Evolutionary conservation across 2,329 filamentous ascomycete genomes (phyloP).

Genomic region (Pseudogymnoascus pannorum): DNA sequence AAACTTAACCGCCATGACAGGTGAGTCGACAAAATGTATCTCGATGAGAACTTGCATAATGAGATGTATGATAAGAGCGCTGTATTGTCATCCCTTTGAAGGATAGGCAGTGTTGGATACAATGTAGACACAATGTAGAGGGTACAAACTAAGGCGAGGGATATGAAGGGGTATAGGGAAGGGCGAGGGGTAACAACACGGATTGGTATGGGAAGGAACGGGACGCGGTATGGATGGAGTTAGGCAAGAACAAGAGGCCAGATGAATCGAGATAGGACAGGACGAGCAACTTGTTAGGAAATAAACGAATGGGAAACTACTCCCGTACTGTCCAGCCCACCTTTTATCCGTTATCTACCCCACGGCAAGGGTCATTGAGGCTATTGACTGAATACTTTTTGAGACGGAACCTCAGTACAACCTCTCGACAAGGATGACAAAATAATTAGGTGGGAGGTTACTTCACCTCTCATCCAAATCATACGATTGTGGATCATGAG

Average conservation of each 20-base stretch:
- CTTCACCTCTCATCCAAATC: neutral
- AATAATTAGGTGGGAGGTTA: neutral
- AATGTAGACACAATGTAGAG: neutral
- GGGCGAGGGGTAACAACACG: neutral
- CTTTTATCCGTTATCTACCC: too few species aligned
- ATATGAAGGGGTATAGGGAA: neutral
- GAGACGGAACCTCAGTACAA: neutral
- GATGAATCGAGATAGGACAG: neutral
- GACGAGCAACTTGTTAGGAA: neutral
- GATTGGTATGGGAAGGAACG: neutral
- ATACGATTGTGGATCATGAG: neutral
- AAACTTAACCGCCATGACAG: neutral
- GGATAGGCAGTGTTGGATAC: neutral
- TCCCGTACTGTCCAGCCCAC: neutral
- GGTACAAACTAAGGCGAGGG: neutral
- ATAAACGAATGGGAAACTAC: neutral
- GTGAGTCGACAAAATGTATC: neutral
- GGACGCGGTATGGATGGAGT: neutral
- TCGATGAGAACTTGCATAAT: neutral
- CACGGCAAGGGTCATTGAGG: too few species aligned
- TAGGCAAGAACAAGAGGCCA: neutral
- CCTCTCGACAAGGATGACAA: too few species aligned
- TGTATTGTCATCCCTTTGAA: neutral
- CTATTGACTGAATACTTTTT: neutral
- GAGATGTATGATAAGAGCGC: neutral